Evolutionary conservation across 106 monocot genomes (phyloP).

Genomic region (Narthecium ossifragum): DNA sequence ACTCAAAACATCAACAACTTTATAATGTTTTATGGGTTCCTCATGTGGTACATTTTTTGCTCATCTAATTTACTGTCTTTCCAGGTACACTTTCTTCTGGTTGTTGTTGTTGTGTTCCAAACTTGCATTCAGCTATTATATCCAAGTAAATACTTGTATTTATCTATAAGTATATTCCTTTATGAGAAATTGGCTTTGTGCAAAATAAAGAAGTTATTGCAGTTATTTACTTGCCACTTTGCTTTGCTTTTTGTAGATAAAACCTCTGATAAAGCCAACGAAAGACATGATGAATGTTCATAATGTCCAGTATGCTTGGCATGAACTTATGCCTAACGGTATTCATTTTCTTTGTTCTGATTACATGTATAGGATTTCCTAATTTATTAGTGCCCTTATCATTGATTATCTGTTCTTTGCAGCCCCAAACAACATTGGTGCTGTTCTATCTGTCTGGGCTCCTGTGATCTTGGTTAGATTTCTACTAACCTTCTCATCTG

Average conservation of each 20-base stretch:
- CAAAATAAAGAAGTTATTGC: too few relatives aligned
- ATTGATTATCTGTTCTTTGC: constrained; percentile 23
- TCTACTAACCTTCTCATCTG: constrained; percentile 1
- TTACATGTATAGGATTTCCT: too few relatives aligned
- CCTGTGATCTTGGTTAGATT: constrained; percentile 83
- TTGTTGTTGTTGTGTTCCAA: constrained; percentile 77
- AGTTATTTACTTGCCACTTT: background rate
- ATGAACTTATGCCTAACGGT: constrained; percentile 98
- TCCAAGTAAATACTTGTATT: too few relatives aligned
- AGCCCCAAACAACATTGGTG: constrained; percentile 77
- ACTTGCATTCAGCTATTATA: constrained; percentile 77
- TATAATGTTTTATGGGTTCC: background rate
- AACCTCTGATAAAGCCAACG: constrained; percentile 82
- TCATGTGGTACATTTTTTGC: too few relatives aligned
- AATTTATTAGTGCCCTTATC: too few relatives aligned
- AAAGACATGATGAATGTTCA: constrained; percentile 92
- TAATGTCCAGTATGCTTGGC: constrained; percentile 85
- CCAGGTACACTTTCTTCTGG: constrained; percentile 99
- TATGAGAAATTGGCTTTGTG: background rate
- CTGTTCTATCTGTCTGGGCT: constrained; percentile 79
- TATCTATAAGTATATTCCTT: constrained; percentile 51
- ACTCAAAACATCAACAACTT: background rate
- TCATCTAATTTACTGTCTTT: background rate
- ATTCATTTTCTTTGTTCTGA: constrained; percentile 8
- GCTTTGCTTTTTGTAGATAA: constrained; percentile 67